Percentiles rank a stretch among this genome's conserved stretches.
phyloP scores from a whole-genome alignment of 2,329 filamentous ascomycete genomes.

The Ceratocystis destructans region DNA sequence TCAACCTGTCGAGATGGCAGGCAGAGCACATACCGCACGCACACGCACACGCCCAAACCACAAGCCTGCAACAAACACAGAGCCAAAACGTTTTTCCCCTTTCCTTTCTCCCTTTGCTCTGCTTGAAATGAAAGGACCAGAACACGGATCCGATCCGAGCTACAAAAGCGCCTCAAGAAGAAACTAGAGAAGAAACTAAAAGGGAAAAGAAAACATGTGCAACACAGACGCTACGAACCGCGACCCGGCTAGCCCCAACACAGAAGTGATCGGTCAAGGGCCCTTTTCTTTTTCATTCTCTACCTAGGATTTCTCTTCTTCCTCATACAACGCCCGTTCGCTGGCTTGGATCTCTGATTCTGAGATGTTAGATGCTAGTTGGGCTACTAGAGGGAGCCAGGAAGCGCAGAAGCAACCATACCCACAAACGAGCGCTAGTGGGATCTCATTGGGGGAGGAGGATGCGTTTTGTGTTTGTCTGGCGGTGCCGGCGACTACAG shows the following conservation, averaged over 20 bases:
- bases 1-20: too few relatives aligned
- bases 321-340: too few relatives aligned
- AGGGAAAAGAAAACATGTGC: not conserved
- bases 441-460: too few relatives aligned
- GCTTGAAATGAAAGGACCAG: not conserved
- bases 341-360: not conserved
- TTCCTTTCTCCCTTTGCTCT: not conserved
- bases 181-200: not conserved
- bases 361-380: not conserved
- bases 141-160: not conserved
- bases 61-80: too few relatives aligned
- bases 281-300: not conserved
- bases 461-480: too few relatives aligned
- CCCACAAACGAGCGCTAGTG: too few relatives aligned
- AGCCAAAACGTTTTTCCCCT: not conserved
- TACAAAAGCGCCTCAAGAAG: not conserved
- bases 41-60: too few relatives aligned
- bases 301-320: not conserved
- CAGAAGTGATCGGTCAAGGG: not conserved
- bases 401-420: too few relatives aligned
- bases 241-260: not conserved
- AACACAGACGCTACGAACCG: not conserved
- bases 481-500: too few relatives aligned
- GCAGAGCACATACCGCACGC: too few relatives aligned
- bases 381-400: not conserved